These are phyloP conservation scores for Ambrosiella beaveri DNA, from an alignment of 2,329 filamentous ascomycete genomes.

Conservation along the genomic window DNA sequence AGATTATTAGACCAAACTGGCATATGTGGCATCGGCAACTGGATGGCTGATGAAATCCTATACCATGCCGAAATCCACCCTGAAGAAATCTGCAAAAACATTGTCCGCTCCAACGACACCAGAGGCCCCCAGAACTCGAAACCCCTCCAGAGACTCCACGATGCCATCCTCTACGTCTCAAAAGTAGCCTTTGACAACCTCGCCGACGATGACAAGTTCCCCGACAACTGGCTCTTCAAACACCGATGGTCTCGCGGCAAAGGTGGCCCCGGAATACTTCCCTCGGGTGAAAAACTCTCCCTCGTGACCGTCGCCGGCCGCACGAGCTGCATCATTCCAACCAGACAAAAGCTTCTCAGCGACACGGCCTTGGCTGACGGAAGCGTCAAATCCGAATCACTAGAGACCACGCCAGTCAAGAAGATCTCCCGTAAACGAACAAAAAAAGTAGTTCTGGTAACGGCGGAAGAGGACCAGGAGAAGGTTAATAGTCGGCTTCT, in stretches of 20 bases:
- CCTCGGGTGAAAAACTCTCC: conserved; percentile 68
- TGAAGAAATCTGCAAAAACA: conserved; percentile 78
- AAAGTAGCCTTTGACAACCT: conserved; percentile 60
- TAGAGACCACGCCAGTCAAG: too few relatives aligned
- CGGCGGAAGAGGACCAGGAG: too few relatives aligned
- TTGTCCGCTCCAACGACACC: conserved; percentile 30
- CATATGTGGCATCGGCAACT: conserved; percentile 89
- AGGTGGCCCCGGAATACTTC: conserved; percentile 51
- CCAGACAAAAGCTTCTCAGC: conserved; percentile 36
- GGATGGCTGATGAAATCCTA: conserved; percentile 88
- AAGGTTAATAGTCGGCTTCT: too few relatives aligned
- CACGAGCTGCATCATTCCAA: conserved; percentile 77
- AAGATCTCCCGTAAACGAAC: too few relatives aligned
- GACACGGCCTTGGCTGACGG: background rate
- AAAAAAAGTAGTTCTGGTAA: too few relatives aligned
- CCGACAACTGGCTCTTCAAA: conserved; percentile 73
- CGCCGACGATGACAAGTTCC: conserved; percentile 69
- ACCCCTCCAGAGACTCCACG: conserved; percentile 33
- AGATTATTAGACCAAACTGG: conserved; percentile 73
- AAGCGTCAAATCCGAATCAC: background rate
- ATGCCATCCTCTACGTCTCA: conserved; percentile 62
- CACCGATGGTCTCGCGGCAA: conserved; percentile 83
- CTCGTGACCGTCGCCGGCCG: conserved; percentile 81
- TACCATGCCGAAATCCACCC: conserved; percentile 82
- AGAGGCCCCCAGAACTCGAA: too few relatives aligned